A percentile compares a stretch with the other conserved stretches of the same genome.
phyloP scores from a whole-genome alignment of 192 early-diverging fungal species.

The Pilaira anomala region DNA sequence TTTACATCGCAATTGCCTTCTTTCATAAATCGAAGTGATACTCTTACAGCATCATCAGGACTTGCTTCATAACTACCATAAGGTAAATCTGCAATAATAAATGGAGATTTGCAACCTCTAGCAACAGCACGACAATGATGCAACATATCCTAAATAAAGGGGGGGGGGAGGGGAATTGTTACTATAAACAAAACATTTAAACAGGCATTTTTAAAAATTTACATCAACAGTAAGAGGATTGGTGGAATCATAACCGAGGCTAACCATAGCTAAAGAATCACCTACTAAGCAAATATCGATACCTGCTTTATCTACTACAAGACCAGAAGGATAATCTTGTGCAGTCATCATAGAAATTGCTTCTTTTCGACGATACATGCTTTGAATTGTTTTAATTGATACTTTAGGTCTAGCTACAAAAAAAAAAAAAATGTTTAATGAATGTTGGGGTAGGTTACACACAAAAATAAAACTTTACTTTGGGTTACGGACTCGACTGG shows the following conservation, averaged over 20 bases:
- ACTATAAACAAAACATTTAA: not conserved
- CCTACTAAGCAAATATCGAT: conserved; percentile 92
- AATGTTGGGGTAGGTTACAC: not conserved
- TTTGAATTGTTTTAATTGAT: conserved; percentile 77
- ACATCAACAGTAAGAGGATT: conserved; percentile 85
- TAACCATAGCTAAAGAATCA: conserved; percentile 96
- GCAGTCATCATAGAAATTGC: conserved; percentile 96
- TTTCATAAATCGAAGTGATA: conserved; percentile 77
- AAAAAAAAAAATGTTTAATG: not conserved
- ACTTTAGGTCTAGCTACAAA: conserved; percentile 66
- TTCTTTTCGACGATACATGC: conserved; percentile 64
- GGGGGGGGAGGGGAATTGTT: not conserved
- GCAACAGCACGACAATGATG: conserved; percentile 91
- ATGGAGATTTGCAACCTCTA: conserved; percentile 71
- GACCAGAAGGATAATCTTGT: conserved; percentile 90
- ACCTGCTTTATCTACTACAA: conserved; percentile 77
- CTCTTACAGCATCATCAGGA: conserved; percentile 70
- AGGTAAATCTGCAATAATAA: conserved; percentile 88
- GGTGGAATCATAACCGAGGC: conserved; percentile 84
- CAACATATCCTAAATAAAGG: conserved; percentile 76
- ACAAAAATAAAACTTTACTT: conserved; percentile 13
- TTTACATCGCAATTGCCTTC: conserved; percentile 82
- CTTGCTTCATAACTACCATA: conserved; percentile 88
- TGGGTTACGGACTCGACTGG: conserved; percentile 16
- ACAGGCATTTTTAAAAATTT: conserved; percentile 27